A percentile compares a stretch with the other conserved stretches of the same genome.
phyloP scores from a whole-genome alignment of 164 flowering plant genomes.

The Stephania yunnanensis region DNA sequence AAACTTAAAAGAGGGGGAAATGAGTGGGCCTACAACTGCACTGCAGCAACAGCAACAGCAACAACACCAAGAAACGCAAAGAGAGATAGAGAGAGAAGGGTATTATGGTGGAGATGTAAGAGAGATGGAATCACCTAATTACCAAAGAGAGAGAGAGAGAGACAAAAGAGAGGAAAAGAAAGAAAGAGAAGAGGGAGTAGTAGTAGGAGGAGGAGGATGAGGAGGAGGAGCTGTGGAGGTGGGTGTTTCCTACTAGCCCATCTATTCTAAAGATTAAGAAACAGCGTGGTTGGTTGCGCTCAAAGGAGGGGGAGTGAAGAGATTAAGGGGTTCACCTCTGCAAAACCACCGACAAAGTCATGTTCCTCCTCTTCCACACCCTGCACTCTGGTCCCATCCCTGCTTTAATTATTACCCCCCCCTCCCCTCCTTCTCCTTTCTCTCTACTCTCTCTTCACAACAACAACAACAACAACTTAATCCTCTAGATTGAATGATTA shows the following conservation, averaged over 20 bases:
- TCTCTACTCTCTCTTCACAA: background rate
- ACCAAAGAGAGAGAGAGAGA: background rate
- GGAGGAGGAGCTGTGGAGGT: too few species aligned
- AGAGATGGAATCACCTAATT: too few species aligned
- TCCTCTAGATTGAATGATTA: too few species aligned
- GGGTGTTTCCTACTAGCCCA: conserved; percentile 32
- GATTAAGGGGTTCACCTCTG: conserved; percentile 18
- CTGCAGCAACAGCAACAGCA: background rate
- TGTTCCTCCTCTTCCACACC: conserved; percentile 48
- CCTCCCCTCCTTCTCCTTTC: background rate
- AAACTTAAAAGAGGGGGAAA: conserved; percentile 5
- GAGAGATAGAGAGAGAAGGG: background rate
- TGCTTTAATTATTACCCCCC: conserved; percentile 17
- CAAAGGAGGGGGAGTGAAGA: conserved; percentile 8
- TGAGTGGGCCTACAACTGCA: background rate
- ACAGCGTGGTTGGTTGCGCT: conserved; percentile 20
- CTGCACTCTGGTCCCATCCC: conserved; percentile 46
- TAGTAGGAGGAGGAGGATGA: too few species aligned
- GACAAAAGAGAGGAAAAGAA: background rate
- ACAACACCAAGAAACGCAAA: background rate
- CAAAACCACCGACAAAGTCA: conserved; percentile 57
- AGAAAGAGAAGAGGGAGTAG: background rate
- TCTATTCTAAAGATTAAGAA: conserved; percentile 22
- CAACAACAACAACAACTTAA: too few species aligned
- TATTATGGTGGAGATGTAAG: too few species aligned